Conservation (phyloP, 352 stramenopile species). For the Phytophthora hybrid region DNA sequence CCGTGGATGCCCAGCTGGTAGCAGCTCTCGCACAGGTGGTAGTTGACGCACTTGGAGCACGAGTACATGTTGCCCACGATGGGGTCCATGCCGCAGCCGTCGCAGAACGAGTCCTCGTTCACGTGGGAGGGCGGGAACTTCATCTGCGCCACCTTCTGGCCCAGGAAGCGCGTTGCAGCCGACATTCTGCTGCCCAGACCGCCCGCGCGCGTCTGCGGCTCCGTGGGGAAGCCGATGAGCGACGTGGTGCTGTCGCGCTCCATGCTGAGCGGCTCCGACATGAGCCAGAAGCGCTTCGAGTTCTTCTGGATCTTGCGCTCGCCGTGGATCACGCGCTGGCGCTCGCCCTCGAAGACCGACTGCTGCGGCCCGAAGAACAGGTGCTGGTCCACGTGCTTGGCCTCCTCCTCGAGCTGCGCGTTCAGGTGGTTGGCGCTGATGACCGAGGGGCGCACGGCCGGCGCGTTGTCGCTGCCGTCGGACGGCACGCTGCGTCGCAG, state of each 20-base stretch:
- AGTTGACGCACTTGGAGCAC: conserved; percentile 89
- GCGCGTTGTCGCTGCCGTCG: conserved; percentile 52
- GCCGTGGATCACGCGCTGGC: conserved; percentile 85
- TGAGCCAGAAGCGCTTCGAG: conserved; percentile 81
- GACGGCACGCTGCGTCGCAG: conserved; percentile 67
- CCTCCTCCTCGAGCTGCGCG: conserved; percentile 72
- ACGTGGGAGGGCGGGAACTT: conserved; percentile 79
- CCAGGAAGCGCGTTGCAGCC: conserved; percentile 76
- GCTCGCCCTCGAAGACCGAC: conserved; percentile 77
- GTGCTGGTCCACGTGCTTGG: conserved; percentile 71
- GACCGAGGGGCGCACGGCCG: conserved; percentile 67
- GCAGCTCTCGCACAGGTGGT: conserved; percentile 82
- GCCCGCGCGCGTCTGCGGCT: conserved; percentile 39
- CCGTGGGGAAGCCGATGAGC: conserved; percentile 66
- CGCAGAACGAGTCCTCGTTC: conserved; percentile 91
- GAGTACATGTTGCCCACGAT: conserved; percentile 91
- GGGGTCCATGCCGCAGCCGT: conserved; percentile 90
- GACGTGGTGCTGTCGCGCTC: conserved; percentile 84
- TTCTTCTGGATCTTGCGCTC: conserved; percentile 91
- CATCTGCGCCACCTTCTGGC: conserved; percentile 83
- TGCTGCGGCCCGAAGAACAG: conserved; percentile 85
- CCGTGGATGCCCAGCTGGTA: conserved; percentile 88
- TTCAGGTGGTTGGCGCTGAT: conserved; percentile 76
- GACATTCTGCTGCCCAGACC: conserved; percentile 72
- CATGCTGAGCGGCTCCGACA: conserved; percentile 86